Evolutionary conservation across 139 green algal species (phyloP).

Genomic region (Mychonastes homosphaera): DNA sequence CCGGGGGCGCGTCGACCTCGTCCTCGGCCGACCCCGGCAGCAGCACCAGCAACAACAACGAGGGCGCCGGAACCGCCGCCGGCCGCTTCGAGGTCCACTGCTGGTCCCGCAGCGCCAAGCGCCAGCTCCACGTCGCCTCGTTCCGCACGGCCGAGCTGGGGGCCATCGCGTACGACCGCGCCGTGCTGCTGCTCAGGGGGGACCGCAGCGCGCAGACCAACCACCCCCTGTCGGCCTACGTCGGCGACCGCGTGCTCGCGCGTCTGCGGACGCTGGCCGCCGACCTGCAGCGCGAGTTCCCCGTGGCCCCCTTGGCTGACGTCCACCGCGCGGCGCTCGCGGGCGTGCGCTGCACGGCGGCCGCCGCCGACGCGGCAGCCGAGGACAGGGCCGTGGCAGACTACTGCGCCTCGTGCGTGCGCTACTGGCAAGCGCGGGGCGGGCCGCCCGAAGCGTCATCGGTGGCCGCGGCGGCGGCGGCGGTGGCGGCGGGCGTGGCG

Average conservation of each 20-base stretch:
- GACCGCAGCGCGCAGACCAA: slow-evolving; percentile 18
- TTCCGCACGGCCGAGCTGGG: slow-evolving; percentile 19
- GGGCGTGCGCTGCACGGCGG: too few relatives aligned
- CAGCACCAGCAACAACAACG: neutral
- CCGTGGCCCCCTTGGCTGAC: neutral
- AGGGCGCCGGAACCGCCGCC: neutral
- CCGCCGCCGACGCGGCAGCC: too few relatives aligned
- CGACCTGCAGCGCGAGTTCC: neutral
- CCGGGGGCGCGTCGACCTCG: too few relatives aligned
- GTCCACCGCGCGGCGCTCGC: too few relatives aligned
- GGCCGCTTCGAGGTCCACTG: neutral
- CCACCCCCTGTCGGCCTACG: slow-evolving; percentile 16
- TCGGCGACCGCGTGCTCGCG: slow-evolving; percentile 16
- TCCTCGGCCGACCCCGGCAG: neutral
- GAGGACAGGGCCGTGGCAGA: too few relatives aligned
- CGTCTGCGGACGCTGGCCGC: neutral
- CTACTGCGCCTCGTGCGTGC: too few relatives aligned
- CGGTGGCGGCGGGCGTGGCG: too few relatives aligned
- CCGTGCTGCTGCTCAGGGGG: slow-evolving; percentile 27
- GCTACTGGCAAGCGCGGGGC: too few relatives aligned
- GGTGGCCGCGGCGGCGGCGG: too few relatives aligned
- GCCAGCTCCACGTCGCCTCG: slow-evolving; percentile 30
- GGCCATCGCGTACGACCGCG: slow-evolving; percentile 28
- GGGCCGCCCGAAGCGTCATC: too few relatives aligned
- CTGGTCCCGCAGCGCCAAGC: slow-evolving; percentile 21